Conservation (phyloP, 2,329 filamentous ascomycete genomes). For the Lachnum nothofagi region DNA sequence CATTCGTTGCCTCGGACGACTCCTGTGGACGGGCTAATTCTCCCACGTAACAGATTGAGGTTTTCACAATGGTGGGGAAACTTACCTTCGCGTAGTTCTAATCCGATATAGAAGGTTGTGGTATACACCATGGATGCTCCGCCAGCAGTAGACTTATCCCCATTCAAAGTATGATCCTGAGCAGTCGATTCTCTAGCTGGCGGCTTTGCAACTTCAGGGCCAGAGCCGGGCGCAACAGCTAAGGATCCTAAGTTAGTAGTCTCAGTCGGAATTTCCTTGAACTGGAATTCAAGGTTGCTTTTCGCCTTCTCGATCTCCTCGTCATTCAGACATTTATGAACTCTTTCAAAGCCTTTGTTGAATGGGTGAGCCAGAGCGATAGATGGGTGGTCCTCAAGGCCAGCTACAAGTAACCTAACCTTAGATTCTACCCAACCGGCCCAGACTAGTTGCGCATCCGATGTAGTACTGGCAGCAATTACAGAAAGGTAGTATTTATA, state of each 20-base stretch:
- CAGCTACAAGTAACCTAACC: slow-evolving; percentile 76
- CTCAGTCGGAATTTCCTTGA: slow-evolving; percentile 31
- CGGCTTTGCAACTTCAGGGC: slow-evolving; percentile 37
- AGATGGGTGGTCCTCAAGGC: slow-evolving; percentile 72
- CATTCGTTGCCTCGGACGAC: not conserved
- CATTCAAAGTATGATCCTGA: slow-evolving; percentile 36
- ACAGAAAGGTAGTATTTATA: slow-evolving; percentile 96
- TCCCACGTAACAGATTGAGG: slow-evolving; percentile 8
- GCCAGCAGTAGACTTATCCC: slow-evolving; percentile 34
- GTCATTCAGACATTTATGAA: slow-evolving; percentile 63
- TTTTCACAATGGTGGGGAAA: slow-evolving; percentile 2
- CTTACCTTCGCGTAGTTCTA: slow-evolving; percentile 72
- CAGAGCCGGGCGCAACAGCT: too few relatives aligned
- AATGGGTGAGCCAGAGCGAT: slow-evolving; percentile 85
- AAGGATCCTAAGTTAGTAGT: slow-evolving; percentile 14
- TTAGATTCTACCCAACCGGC: slow-evolving; percentile 92
- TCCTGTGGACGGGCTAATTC: slow-evolving; percentile 6
- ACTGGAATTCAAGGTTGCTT: slow-evolving; percentile 55
- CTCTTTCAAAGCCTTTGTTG: slow-evolving; percentile 84
- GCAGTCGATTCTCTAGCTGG: slow-evolving; percentile 37
- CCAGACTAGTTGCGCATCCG: slow-evolving; percentile 82
- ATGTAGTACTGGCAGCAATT: slow-evolving; percentile 73
- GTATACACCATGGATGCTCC: slow-evolving; percentile 59
- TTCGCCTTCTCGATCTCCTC: slow-evolving; percentile 58
- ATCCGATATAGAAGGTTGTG: slow-evolving; percentile 88